A percentile compares a stretch with the other conserved stretches of the same genome.
Conservation (phyloP, 2,329 filamentous ascomycete species). For the Diplocarpon rosae region DNA sequence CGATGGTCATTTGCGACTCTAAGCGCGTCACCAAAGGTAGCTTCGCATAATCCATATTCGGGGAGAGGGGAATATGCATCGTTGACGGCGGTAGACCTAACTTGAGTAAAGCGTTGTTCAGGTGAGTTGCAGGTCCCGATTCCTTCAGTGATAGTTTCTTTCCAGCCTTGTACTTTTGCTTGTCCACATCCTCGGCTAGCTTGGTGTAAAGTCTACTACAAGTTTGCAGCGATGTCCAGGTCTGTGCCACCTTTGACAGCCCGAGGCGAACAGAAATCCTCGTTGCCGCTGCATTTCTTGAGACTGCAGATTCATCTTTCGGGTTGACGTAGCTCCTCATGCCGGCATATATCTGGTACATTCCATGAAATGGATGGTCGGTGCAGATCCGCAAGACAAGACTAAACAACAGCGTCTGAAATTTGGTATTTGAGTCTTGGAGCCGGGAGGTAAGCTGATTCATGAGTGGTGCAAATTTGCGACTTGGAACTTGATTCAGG, state of each 20-base stretch:
- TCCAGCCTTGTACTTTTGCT: conserved; percentile 55
- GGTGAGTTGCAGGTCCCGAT: conserved; percentile 47
- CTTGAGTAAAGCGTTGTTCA: conserved; percentile 52
- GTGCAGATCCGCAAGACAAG: conserved; percentile 76
- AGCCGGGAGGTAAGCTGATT: conserved; percentile 94
- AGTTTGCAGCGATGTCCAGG: conserved; percentile 63
- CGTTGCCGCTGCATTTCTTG: conserved; percentile 63
- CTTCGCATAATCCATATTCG: conserved; percentile 62
- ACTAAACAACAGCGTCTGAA: conserved; percentile 64
- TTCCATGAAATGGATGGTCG: conserved; percentile 92
- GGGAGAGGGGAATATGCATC: conserved; percentile 66
- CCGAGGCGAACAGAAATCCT: conserved; percentile 49
- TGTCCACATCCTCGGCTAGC: conserved; percentile 54
- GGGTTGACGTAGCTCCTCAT: conserved; percentile 56
- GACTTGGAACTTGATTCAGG: conserved; percentile 66
- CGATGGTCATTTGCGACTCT: conserved; percentile 68
- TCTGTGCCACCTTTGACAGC: conserved; percentile 39
- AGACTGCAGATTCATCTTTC: conserved; percentile 64
- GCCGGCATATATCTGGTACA: conserved; percentile 91
- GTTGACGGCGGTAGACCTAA: conserved; percentile 79
- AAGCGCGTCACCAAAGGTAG: conserved; percentile 67
- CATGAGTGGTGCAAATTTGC: conserved; percentile 87
- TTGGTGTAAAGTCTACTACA: conserved; percentile 57
- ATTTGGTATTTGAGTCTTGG: conserved; percentile 55
- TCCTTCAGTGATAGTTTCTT: conserved; percentile 53